Base-by-base conservation (phyloP, 1,284 basidiomycete genomes). In the Ustilago sp. region DNA sequence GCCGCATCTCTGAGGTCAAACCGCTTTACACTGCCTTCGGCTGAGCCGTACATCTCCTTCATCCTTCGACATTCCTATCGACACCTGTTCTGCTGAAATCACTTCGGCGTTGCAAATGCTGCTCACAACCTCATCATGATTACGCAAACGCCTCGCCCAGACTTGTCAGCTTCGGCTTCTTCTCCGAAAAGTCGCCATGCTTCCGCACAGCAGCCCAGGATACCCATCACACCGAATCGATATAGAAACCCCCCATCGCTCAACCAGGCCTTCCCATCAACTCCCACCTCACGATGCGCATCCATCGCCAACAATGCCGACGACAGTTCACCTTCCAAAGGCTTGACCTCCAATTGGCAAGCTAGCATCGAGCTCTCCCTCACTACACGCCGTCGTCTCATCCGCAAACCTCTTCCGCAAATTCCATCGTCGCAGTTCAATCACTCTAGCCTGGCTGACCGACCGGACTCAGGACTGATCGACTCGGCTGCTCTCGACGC, bases 371-470 rank as follows among this genome's bases (percentile, higher is more conserved):
- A 80, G 35, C 70, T 80, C 39, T 78, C 74, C 23, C 64, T 80
- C 11, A 74, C 79, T n/a, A 82, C 80, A 2, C 73, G 74, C 6
- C 68, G 79, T 15, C 70, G 80, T 23, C 77, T 82, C 62, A 81
- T 82, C 41, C 77, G 80, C 58, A 82, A 82, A 57, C 79, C 80
- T 3, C 62, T 82, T n/a, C 80, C 80, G 2, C 65, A 73, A 38
- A 41, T 80, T 12, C 80, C 80, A n/a, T 59, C 64, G 2, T 53
- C 58, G 2, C 54, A 60, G 4, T 11, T 51, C 19, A 45, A 61
- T 39, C 6, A 52, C 19, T 5, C 55, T 4, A 31, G 31, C 13
- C 1, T 31, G 15, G 38, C 45, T n/a, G 23, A 59, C n/a, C 34
- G 28, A 28, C 15, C 62, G n/a, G 57, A 58, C 9, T 57, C 45